Conservation (phyloP, 1,284 basidiomycete species). For the Cystobasidiaceae sp. region DNA sequence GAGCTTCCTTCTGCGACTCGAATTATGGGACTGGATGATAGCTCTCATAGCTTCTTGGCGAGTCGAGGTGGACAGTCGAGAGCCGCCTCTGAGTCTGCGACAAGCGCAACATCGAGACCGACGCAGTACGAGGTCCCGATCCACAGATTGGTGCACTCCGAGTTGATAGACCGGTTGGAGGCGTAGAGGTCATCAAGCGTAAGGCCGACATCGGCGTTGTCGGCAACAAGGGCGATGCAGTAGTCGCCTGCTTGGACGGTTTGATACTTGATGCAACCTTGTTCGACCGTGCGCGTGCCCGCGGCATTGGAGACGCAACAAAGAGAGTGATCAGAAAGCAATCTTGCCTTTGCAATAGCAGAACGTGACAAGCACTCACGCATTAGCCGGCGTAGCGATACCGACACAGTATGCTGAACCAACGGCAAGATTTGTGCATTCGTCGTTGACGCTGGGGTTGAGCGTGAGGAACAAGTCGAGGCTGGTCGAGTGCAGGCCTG, state of each 20-base stretch:
- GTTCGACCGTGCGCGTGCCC: neutral
- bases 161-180: neutral
- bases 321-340: neutral
- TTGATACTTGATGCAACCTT: neutral
- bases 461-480: neutral
- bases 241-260: neutral
- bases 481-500: neutral
- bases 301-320: neutral
- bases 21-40: no score
- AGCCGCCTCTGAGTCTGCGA: no score
- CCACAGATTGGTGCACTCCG: neutral
- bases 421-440: slow-evolving; percentile 1
- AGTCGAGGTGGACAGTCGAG: no score
- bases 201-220: neutral
- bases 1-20: no score
- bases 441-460: neutral
- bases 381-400: slow-evolving; percentile 6
- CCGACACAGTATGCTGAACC: slow-evolving; percentile 9
- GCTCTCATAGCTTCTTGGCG: no score
- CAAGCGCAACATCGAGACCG: neutral
- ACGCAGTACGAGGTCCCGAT: neutral
- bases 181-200: neutral
- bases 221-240: neutral
- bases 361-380: slow-evolving; percentile 1
- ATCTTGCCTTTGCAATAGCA: neutral